Conservation (phyloP, 139 green algal genomes). For the Pseudopediastrum boryanum region DNA sequence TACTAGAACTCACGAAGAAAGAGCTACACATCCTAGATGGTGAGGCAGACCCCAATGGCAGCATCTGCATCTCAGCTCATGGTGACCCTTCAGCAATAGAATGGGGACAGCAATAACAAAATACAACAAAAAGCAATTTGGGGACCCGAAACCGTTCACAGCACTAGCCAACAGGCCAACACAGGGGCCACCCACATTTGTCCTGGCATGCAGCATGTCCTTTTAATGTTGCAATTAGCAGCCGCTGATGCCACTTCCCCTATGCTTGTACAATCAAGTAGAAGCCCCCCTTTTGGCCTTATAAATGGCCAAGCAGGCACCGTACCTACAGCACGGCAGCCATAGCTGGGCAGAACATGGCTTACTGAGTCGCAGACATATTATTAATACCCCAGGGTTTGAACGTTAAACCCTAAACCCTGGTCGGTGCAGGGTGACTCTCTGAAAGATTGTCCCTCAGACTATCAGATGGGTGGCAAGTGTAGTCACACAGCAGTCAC, state of each 20-base stretch:
- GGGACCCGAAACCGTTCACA: not conserved
- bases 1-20: slow-evolving; percentile 56
- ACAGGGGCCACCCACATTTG: not conserved
- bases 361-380: too few species aligned
- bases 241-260: too few species aligned
- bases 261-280: too few species aligned
- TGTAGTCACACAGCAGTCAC: not conserved
- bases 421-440: too few species aligned
- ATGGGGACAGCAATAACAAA: not conserved
- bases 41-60: slow-evolving; percentile 20
- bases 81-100: not conserved
- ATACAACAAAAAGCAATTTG: not conserved
- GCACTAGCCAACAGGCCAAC: not conserved
- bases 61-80: not conserved
- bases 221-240: too few species aligned
- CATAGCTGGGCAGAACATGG: too few species aligned
- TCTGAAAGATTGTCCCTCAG: too few species aligned
- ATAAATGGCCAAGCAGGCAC: too few species aligned
- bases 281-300: too few species aligned
- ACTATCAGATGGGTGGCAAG: not conserved
- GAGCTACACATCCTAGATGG: slow-evolving; percentile 74
- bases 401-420: too few species aligned
- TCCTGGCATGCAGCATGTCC: not conserved
- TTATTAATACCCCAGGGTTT: too few species aligned
- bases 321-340: too few species aligned